Conservation (phyloP, 345 rosid species). For the Moringa oleifera region DNA sequence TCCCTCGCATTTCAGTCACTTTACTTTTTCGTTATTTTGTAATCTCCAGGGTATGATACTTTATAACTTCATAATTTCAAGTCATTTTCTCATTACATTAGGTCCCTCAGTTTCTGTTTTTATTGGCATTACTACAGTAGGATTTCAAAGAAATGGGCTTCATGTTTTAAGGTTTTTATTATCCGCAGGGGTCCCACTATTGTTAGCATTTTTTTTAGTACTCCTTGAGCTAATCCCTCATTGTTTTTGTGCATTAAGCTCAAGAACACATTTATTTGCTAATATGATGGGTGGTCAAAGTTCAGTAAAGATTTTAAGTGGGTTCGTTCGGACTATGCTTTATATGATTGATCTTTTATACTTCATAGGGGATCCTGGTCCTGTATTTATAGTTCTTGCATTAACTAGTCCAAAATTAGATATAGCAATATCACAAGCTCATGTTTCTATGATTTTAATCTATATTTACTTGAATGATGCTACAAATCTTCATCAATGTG, state of each 20-base stretch:
- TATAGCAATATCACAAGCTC: slow-evolving; percentile 17
- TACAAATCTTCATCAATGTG: slow-evolving; percentile 13
- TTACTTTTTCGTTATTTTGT: no score
- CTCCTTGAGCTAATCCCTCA: no score
- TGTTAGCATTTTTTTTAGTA: no score
- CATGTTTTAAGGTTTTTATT: no score
- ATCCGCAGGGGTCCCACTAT: no score
- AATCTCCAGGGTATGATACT: no score
- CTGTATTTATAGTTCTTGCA: neutral
- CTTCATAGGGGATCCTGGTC: neutral
- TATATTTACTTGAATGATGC: slow-evolving; percentile 15
- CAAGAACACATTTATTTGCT: slow-evolving; percentile 10
- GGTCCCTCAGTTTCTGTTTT: no score
- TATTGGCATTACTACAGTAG: no score
- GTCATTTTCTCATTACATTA: no score
- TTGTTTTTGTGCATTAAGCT: slow-evolving; percentile 5
- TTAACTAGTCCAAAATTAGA: slow-evolving; percentile 5
- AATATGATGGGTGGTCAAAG: slow-evolving; percentile 12
- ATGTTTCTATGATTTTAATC: slow-evolving; percentile 17
- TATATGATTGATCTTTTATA: neutral
- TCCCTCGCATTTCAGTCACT: no score
- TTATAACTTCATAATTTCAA: no score
- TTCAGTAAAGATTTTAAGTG: slow-evolving; percentile 11
- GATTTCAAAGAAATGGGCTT: no score
- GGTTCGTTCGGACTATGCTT: neutral